Percentiles rank a stretch among this genome's conserved stretches.
Conservation (phyloP, 768 basidiomycete species). For the Mycena rebaudengoi region DNA sequence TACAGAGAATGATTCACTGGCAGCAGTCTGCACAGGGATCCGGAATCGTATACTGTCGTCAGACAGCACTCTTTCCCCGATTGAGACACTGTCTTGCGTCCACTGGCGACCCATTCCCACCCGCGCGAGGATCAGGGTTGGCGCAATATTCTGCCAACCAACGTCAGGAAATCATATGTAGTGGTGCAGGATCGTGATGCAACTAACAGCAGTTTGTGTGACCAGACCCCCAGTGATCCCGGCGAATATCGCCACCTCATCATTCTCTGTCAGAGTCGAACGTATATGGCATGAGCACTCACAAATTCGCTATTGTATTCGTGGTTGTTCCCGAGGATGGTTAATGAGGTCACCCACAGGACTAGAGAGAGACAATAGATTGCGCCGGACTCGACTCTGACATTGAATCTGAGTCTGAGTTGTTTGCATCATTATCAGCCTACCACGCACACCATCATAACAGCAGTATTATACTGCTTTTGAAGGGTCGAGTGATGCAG, state of each 20-base stretch:
- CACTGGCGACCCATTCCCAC: slow-evolving; percentile 7
- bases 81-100: too few relatives aligned
- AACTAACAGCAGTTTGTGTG: slow-evolving; percentile 9
- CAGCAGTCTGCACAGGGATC: too few relatives aligned
- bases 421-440: neutral
- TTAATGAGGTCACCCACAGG: slow-evolving; percentile 2
- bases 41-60: too few relatives aligned
- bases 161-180: slow-evolving; percentile 1
- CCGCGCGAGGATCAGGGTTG: slow-evolving; percentile 9
- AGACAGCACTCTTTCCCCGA: too few relatives aligned
- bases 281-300: slow-evolving; percentile 4
- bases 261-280: neutral
- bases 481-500: slow-evolving; percentile 8
- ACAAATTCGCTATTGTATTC: slow-evolving; percentile 12
- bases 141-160: slow-evolving; percentile 10
- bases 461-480: slow-evolving; percentile 3
- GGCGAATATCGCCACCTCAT: slow-evolving; percentile 4
- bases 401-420: slow-evolving; percentile 2
- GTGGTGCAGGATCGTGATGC: neutral
- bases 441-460: slow-evolving; percentile 5
- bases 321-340: slow-evolving; percentile 5
- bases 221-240: slow-evolving; percentile 3
- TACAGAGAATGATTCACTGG: too few relatives aligned
- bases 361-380: neutral
- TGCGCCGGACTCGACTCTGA: slow-evolving; percentile 2